phyloP scores from a whole-genome alignment of 2,329 filamentous ascomycete species.

The Huntiella abstrusa region DNA sequence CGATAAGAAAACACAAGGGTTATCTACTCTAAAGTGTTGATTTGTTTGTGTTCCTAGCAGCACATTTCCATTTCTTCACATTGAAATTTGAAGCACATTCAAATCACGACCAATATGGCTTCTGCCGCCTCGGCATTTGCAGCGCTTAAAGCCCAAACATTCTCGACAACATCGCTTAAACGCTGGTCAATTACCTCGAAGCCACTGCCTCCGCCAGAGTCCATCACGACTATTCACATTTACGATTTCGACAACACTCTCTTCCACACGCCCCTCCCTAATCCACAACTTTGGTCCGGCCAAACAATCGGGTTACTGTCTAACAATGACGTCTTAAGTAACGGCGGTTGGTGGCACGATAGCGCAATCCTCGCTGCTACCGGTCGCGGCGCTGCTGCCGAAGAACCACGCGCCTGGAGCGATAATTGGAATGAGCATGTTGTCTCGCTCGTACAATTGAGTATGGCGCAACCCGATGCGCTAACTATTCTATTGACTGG shows the following conservation, averaged over 20 bases:
- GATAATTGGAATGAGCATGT: slow-evolving; percentile 97
- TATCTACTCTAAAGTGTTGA: no score
- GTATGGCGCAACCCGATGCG: slow-evolving; percentile 67
- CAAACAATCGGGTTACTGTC: slow-evolving; percentile 60
- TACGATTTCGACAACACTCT: slow-evolving; percentile 98
- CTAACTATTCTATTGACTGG: slow-evolving; percentile 78
- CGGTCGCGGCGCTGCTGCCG: slow-evolving; percentile 61
- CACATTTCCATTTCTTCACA: no score
- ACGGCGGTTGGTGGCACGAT: slow-evolving; percentile 97
- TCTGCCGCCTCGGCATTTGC: slow-evolving; percentile 7
- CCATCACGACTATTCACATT: slow-evolving; percentile 67
- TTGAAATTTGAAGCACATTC: no score
- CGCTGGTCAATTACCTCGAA: slow-evolving; percentile 10
- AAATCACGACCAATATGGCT: slow-evolving; percentile 1
- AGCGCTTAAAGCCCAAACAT: slow-evolving; percentile 8
- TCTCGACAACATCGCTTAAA: slow-evolving; percentile 7
- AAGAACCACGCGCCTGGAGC: slow-evolving; percentile 69
- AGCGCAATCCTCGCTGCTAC: slow-evolving; percentile 68
- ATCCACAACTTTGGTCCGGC: slow-evolving; percentile 69
- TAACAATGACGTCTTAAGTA: slow-evolving; percentile 55
- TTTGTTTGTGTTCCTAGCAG: no score
- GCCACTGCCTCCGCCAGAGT: slow-evolving; percentile 24
- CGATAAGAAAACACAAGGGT: no score
- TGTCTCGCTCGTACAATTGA: slow-evolving; percentile 59
- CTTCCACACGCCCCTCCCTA: slow-evolving; percentile 80